Percentiles rank a stretch among this genome's conserved stretches.
phyloP scores from a whole-genome alignment of 768 basidiomycete species.

The Kwoniella europaea region DNA sequence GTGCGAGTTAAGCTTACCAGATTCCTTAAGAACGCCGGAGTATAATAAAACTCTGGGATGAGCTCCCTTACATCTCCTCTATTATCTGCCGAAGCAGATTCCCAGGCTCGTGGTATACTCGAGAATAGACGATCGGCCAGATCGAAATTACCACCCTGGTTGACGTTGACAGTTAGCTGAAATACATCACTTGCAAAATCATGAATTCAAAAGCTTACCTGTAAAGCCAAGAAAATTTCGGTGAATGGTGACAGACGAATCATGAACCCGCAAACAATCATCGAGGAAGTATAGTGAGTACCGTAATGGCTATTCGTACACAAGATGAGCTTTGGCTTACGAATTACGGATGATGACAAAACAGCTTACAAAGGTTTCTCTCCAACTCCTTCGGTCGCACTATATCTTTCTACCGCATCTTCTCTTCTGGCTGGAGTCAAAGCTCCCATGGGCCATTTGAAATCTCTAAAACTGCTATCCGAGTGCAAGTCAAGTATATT shows the following conservation, averaged over 20 bases:
- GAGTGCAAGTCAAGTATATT: constrained; percentile 57
- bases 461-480: constrained; percentile 61
- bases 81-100: constrained; percentile 81
- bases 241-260: constrained; percentile 89
- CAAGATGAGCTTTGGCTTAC: not conserved
- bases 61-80: constrained; percentile 92
- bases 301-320: constrained; percentile 58
- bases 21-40: constrained; percentile 78
- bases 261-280: constrained; percentile 94
- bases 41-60: constrained; percentile 68
- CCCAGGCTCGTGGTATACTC: constrained; percentile 76
- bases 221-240: constrained; percentile 90
- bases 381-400: constrained; percentile 70
- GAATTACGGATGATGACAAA: not conserved
- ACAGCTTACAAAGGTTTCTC: constrained; percentile 73
- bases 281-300: constrained; percentile 93
- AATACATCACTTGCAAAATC: not conserved
- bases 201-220: constrained; percentile 58
- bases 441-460: constrained; percentile 89
- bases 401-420: constrained; percentile 76
- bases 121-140: constrained; percentile 65
- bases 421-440: constrained; percentile 74
- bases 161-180: not conserved
- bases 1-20: constrained; percentile 39
- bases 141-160: constrained; percentile 91